These are phyloP conservation scores for Tylopilus rubrobrunneus DNA, from an alignment of 768 basidiomycete species.

Conservation along the genomic window DNA sequence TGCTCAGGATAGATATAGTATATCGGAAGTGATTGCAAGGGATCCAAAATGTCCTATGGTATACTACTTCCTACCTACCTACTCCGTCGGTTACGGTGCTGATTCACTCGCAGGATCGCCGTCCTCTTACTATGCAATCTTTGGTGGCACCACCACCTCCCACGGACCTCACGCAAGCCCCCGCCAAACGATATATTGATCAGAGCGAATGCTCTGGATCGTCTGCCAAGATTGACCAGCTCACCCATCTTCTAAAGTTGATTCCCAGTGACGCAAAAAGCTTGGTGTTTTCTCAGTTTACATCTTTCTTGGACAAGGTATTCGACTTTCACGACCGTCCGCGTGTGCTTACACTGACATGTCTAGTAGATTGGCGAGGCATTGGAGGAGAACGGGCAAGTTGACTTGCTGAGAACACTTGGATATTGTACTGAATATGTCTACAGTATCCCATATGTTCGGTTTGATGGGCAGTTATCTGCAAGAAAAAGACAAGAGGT, in stretches of 20 bases:
- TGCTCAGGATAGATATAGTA: conserved; percentile 37
- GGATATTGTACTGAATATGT: conserved; percentile 1
- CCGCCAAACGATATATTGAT: conserved; percentile 39
- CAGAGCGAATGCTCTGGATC: conserved; percentile 46
- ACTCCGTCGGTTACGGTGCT: not conserved
- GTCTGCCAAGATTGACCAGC: conserved; percentile 84
- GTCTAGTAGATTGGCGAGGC: conserved; percentile 60
- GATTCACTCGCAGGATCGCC: conserved; percentile 57
- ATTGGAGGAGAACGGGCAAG: conserved; percentile 62
- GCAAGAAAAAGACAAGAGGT: conserved; percentile 74
- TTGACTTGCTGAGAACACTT: not conserved
- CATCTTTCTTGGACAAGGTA: conserved; percentile 79
- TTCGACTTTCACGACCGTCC: not conserved
- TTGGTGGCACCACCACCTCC: conserved; percentile 62
- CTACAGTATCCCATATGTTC: conserved; percentile 65
- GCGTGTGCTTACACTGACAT: not conserved
- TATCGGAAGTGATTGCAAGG: conserved; percentile 62
- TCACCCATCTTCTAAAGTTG: conserved; percentile 66
- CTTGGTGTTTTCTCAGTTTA: conserved; percentile 89
- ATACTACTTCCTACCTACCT: conserved; percentile 2
- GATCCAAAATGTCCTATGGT: conserved; percentile 86
- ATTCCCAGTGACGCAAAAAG: conserved; percentile 72
- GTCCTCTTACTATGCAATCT: conserved; percentile 48
- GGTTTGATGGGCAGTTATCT: conserved; percentile 87
- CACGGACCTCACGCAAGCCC: conserved; percentile 64